These are phyloP conservation scores for Microdochium trichocladiopsis DNA, from an alignment of 2,329 filamentous ascomycete species.

Conservation along the genomic window DNA sequence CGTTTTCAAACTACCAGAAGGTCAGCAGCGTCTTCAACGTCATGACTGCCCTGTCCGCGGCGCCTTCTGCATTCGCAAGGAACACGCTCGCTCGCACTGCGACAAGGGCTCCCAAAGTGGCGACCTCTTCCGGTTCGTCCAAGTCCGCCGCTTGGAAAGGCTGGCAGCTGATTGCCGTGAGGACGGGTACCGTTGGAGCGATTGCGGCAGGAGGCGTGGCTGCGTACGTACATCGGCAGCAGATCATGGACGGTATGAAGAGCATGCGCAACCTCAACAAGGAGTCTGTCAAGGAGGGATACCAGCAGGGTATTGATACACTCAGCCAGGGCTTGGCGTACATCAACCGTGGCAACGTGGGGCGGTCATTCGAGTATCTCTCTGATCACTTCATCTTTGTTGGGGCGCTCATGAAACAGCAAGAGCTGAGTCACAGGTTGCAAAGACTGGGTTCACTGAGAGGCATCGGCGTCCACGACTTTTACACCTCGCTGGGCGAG, in stretches of 20 bases:
- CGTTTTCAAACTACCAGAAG: slow-evolving; percentile 52
- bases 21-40: slow-evolving; percentile 49
- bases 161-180: slow-evolving; percentile 64
- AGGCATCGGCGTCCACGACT: slow-evolving; percentile 63
- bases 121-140: slow-evolving; percentile 9
- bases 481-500: slow-evolving; percentile 70
- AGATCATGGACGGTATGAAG: slow-evolving; percentile 46
- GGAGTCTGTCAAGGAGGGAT: slow-evolving; percentile 38
- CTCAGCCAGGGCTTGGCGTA: slow-evolving; percentile 48
- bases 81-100: slow-evolving; percentile 24
- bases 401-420: slow-evolving; percentile 66
- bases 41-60: slow-evolving; percentile 44
- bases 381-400: slow-evolving; percentile 82
- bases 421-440: slow-evolving; percentile 63
- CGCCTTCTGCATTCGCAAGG: slow-evolving; percentile 33
- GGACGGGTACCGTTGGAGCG: slow-evolving; percentile 73
- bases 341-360: slow-evolving; percentile 51
- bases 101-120: slow-evolving; percentile 7
- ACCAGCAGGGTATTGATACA: slow-evolving; percentile 39
- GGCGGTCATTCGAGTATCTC: slow-evolving; percentile 69
- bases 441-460: slow-evolving; percentile 53
- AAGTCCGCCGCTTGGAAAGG: slow-evolving; percentile 34
- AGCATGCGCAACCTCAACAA: slow-evolving; percentile 39
- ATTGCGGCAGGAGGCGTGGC: slow-evolving; percentile 76
- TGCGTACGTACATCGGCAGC: slow-evolving; percentile 70